phyloP scores from a whole-genome alignment of 1,139 yeast species.

The Debaryomyces sp. region DNA sequence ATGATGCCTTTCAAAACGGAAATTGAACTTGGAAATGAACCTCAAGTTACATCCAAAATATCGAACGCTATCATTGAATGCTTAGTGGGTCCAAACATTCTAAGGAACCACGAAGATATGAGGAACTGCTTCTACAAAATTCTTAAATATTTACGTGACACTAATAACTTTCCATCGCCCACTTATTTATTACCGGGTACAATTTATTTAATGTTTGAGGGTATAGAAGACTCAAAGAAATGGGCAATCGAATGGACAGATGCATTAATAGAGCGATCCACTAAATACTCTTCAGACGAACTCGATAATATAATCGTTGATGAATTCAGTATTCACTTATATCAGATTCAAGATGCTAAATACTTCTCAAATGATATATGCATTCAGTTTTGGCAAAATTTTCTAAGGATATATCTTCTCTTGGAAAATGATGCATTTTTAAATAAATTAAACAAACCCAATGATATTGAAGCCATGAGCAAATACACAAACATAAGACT shows the following conservation, averaged over 20 bases:
- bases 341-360: constrained; percentile 54
- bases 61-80: constrained; percentile 44
- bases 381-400: constrained; percentile 55
- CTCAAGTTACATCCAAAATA: not conserved
- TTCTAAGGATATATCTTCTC: constrained; percentile 42
- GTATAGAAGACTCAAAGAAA: constrained; percentile 40
- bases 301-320: constrained; percentile 45
- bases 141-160: constrained; percentile 25
- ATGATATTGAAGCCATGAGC: constrained; percentile 46
- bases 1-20: constrained; percentile 16
- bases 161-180: constrained; percentile 12
- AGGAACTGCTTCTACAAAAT: constrained; percentile 26
- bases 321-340: constrained; percentile 56
- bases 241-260: constrained; percentile 47
- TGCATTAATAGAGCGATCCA: constrained; percentile 16
- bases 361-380: constrained; percentile 47
- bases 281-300: constrained; percentile 13
- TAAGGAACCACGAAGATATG: constrained; percentile 39
- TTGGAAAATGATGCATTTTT: constrained; percentile 43
- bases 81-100: constrained; percentile 51
- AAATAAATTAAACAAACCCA: constrained; percentile 43
- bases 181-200: constrained; percentile 45
- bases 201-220: constrained; percentile 56
- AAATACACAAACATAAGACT: constrained; percentile 39
- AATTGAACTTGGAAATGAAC: not conserved